Percentiles rank a stretch among this genome's conserved stretches.
Evolutionary conservation across 331 rosid genomes (phyloP).

Genomic region (Telfairia occidentalis): DNA sequence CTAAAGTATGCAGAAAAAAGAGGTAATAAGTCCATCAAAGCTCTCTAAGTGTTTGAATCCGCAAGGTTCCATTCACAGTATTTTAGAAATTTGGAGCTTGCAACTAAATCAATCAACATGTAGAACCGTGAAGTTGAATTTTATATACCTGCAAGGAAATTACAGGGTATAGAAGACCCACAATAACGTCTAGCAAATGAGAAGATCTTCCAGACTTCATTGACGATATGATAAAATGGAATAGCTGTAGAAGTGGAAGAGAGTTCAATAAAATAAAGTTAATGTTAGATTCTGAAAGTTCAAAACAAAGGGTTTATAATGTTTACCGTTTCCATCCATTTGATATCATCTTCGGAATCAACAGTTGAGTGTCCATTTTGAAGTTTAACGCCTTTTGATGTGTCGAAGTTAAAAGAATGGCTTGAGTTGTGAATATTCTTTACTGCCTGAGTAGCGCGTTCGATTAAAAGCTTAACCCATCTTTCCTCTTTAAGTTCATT

Average conservation of each 20-base stretch:
- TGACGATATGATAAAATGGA: conserved; percentile 77
- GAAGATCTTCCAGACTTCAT: conserved; percentile 93
- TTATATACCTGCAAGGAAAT: conserved; percentile 78
- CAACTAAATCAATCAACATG: neutral
- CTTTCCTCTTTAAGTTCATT: conserved; percentile 43
- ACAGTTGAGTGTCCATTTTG: conserved; percentile 60
- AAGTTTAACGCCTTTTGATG: conserved; percentile 26
- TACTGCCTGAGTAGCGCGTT: conserved; percentile 53
- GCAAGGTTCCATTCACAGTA: neutral
- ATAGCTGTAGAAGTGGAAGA: conserved; percentile 45
- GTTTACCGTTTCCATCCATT: conserved; percentile 98
- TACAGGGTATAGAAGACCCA: conserved; percentile 86
- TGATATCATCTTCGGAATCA: conserved; percentile 72
- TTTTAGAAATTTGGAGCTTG: neutral
- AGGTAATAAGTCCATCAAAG: conserved; percentile 9
- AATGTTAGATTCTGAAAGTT: conserved; percentile 4
- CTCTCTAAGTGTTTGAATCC: neutral
- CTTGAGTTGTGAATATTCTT: conserved; percentile 61
- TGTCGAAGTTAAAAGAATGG: conserved; percentile 51
- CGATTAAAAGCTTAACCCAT: conserved; percentile 55
- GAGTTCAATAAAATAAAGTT: conserved; percentile 15
- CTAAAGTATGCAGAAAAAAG: neutral
- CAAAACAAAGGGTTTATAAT: neutral
- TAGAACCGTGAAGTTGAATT: conserved; percentile 4
- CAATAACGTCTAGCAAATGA: conserved; percentile 65